Percentiles rank a stretch among this genome's conserved stretches.
These are phyloP conservation scores for Lolium multiflorum DNA, from an alignment of 176 grass and related monocot genomes.

Conservation along the genomic window DNA sequence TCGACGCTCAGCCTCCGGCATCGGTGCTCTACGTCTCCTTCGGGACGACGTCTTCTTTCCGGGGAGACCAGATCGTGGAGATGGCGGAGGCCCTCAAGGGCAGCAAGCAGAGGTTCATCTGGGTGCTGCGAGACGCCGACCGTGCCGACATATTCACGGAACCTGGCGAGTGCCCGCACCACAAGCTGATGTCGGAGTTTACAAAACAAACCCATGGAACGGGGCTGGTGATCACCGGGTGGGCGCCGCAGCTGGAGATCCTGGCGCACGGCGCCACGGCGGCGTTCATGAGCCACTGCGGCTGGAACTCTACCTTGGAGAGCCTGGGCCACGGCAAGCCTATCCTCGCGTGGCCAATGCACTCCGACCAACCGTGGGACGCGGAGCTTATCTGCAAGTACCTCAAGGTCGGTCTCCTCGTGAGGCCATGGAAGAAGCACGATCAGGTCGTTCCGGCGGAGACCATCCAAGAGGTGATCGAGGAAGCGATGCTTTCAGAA, in stretches of 20 bases:
- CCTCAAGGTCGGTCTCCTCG: constrained; percentile 3
- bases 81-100: constrained; percentile 39
- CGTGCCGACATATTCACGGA: not conserved
- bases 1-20: not conserved
- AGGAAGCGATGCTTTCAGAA: not conserved
- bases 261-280: constrained; percentile 51
- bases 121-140: constrained; percentile 71
- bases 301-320: constrained; percentile 74
- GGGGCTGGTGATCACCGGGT: constrained; percentile 49
- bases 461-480: too few relatives aligned
- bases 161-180: not conserved
- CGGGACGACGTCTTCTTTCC: not conserved
- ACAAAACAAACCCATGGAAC: not conserved
- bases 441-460: too few relatives aligned
- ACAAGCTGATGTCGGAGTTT: not conserved
- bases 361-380: constrained; percentile 61
- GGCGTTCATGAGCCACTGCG: constrained; percentile 72
- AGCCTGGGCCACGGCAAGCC: constrained; percentile 59
- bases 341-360: constrained; percentile 62
- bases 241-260: constrained; percentile 69
- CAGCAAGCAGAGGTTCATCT: constrained; percentile 64
- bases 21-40: not conserved
- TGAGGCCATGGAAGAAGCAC: too few relatives aligned
- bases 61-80: not conserved
- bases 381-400: constrained; percentile 35